A percentile compares a stretch with the other conserved stretches of the same genome.
These are phyloP conservation scores for Starmerella sirachaensis DNA, from an alignment of 805 yeast species.

Conservation along the genomic window DNA sequence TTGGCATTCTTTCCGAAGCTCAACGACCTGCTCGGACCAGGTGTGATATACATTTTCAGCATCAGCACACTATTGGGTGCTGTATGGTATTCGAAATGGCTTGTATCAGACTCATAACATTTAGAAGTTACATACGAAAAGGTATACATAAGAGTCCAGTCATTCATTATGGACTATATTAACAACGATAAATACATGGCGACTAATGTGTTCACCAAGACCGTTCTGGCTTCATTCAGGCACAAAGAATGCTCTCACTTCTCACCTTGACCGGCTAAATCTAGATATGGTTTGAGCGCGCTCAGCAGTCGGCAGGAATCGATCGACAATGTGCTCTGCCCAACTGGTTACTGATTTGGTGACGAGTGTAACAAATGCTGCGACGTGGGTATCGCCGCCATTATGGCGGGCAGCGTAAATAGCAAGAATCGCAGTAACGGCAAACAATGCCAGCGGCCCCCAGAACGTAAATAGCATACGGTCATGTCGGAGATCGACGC, in stretches of 20 bases:
- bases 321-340: conserved; percentile 3
- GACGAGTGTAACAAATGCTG: conserved; percentile 5
- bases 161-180: too few relatives aligned
- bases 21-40: conserved; percentile 57
- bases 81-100: conserved; percentile 3
- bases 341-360: conserved; percentile 9
- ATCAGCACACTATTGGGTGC: conserved; percentile 40
- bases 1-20: conserved; percentile 73
- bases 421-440: conserved; percentile 10
- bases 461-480: conserved; percentile 81
- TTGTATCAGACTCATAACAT: conserved; percentile 1
- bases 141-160: too few relatives aligned
- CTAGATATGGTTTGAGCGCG: conserved; percentile 6
- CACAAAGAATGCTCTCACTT: too few relatives aligned
- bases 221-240: too few relatives aligned
- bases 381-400: conserved; percentile 7
- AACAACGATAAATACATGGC: too few relatives aligned
- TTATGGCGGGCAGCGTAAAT: conserved; percentile 13
- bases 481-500: conserved; percentile 48
- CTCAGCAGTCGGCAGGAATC: conserved; percentile 13
- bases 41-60: conserved; percentile 57
- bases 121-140: too few relatives aligned
- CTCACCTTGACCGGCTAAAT: too few relatives aligned
- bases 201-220: too few relatives aligned
- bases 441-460: conserved; percentile 57